A percentile compares a stretch with the other conserved stretches of the same genome.
Conservation (phyloP, 2,329 filamentous ascomycete genomes). For the Lachnellula cervina region DNA sequence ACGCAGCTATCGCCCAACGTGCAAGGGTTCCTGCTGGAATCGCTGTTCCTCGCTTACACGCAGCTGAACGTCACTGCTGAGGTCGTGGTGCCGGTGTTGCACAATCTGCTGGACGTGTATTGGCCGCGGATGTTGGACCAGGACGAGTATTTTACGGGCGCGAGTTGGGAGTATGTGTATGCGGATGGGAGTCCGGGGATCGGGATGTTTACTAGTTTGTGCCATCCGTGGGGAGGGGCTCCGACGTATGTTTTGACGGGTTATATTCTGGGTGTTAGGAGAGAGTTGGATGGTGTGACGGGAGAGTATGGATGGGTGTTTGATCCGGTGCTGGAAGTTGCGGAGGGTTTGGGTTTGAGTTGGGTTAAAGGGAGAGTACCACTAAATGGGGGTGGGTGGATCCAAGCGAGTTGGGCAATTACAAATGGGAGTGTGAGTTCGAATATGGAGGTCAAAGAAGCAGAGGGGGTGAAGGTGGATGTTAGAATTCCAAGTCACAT, state of each 20-base stretch:
- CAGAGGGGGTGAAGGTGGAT: too few species aligned
- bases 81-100: not conserved
- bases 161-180: constrained; percentile 43
- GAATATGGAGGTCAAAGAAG: too few species aligned
- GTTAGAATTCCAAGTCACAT: too few species aligned
- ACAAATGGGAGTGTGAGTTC: too few species aligned
- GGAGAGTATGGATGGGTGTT: too few species aligned
- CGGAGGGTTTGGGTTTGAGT: too few species aligned
- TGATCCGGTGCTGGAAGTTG: too few species aligned
- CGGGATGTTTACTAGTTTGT: constrained; percentile 38
- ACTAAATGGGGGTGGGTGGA: too few species aligned
- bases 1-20: constrained; percentile 42
- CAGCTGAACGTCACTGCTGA: constrained; percentile 18
- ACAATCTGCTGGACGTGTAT: constrained; percentile 34
- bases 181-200: constrained; percentile 37
- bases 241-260: constrained; percentile 41
- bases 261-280: constrained; percentile 26
- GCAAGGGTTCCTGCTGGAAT: constrained; percentile 39
- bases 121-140: constrained; percentile 40
- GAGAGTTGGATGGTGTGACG: too few species aligned
- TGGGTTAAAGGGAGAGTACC: too few species aligned
- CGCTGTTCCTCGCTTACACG: constrained; percentile 30
- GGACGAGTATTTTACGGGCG: constrained; percentile 34
- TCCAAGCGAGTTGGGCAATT: too few species aligned
- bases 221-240: constrained; percentile 42